phyloP scores from a whole-genome alignment of 805 yeast species.

The Starmerella apicola region DNA sequence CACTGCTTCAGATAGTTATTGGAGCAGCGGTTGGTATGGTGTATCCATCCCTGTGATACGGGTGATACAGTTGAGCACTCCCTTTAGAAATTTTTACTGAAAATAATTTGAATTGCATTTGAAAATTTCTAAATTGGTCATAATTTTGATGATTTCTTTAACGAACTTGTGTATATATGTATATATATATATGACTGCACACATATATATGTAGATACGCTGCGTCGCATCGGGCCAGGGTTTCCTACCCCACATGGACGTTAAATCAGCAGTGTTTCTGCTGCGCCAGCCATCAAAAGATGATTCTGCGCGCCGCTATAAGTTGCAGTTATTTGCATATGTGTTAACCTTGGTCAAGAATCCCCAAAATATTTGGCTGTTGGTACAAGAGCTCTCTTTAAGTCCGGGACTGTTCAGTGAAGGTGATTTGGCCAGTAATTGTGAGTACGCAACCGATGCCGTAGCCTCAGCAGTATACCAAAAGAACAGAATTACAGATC shows the following conservation, averaged over 20 bases:
- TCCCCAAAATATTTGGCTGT: conserved; percentile 15
- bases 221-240: too few species aligned
- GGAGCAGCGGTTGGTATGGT: too few species aligned
- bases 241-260: too few species aligned
- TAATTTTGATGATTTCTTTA: too few species aligned
- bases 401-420: conserved; percentile 7
- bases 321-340: conserved; percentile 9
- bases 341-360: conserved; percentile 18
- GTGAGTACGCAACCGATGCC: conserved; percentile 14
- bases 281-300: conserved; percentile 5
- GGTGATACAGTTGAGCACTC: too few species aligned
- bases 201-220: too few species aligned
- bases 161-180: too few species aligned
- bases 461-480: conserved; percentile 15
- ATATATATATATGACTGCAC: too few species aligned
- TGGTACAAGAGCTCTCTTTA: conserved; percentile 11
- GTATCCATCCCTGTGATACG: too few species aligned
- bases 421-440: not conserved
- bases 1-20: not conserved
- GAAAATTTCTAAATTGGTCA: too few species aligned
- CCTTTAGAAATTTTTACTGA: too few species aligned
- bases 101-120: too few species aligned
- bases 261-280: conserved; percentile 4
- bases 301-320: conserved; percentile 1
- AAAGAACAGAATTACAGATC: conserved; percentile 17